These are phyloP conservation scores for Chenopodium berlandieri DNA, from an alignment of 148 eudicot species.

Conservation along the genomic window DNA sequence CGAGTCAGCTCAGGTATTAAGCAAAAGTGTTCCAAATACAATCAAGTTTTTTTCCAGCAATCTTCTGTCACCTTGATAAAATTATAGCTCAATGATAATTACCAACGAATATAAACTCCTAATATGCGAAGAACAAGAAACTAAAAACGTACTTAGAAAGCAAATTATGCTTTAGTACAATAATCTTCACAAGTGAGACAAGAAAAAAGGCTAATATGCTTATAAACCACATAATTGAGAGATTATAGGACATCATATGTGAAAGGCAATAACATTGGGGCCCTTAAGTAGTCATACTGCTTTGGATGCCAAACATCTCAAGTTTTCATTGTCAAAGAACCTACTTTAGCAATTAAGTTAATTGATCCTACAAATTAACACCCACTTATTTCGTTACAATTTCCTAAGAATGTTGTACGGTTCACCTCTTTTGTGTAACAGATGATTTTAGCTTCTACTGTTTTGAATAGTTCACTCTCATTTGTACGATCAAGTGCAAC, in stretches of 20 bases:
- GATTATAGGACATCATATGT: not conserved
- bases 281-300: not conserved
- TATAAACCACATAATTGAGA: not conserved
- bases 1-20: not conserved
- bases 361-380: too few species aligned
- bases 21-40: not conserved
- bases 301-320: constrained; percentile 10
- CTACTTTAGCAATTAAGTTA: not conserved
- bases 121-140: not conserved
- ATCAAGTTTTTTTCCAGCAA: not conserved
- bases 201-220: not conserved
- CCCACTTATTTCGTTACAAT: too few species aligned
- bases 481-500: too few species aligned
- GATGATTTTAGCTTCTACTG: too few species aligned
- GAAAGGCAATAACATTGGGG: not conserved
- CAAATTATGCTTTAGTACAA: not conserved
- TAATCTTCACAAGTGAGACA: constrained; percentile 1
- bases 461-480: too few species aligned
- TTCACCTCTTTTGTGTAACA: too few species aligned
- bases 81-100: not conserved
- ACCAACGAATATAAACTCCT: not conserved
- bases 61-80: not conserved
- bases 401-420: too few species aligned
- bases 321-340: not conserved
- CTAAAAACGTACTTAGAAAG: not conserved